Evolutionary conservation across 768 basidiomycete genomes (phyloP).

Genomic region (Phylloporus sp.): DNA sequence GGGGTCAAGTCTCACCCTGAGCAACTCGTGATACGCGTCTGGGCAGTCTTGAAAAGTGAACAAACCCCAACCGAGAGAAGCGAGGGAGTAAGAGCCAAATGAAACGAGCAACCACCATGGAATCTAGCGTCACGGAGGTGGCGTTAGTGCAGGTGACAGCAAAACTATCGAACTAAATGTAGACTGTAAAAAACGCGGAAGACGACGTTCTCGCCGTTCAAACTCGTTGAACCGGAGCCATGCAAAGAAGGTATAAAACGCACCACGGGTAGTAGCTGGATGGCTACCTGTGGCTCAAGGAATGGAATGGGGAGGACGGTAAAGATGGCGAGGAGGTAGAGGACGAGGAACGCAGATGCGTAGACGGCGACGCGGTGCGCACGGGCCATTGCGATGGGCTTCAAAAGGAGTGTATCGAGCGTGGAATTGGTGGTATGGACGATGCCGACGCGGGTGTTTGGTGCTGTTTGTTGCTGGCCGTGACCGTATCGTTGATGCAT

Average conservation of each 20-base stretch:
- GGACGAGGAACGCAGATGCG: slow-evolving; percentile 37
- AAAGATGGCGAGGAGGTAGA: slow-evolving; percentile 37
- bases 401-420: background rate
- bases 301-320: slow-evolving; percentile 13
- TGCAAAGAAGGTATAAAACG: background rate
- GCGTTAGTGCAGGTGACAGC: background rate
- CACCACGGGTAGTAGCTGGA: slow-evolving; percentile 16
- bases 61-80: slow-evolving; percentile 72
- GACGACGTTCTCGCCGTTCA: background rate
- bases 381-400: background rate
- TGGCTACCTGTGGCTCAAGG: slow-evolving; percentile 4
- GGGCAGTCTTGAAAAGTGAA: slow-evolving; percentile 74
- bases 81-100: slow-evolving; percentile 76
- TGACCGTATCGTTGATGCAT: background rate
- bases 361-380: slow-evolving; percentile 42
- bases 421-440: background rate
- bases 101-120: slow-evolving; percentile 82
- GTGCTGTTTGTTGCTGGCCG: background rate
- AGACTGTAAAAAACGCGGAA: background rate
- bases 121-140: slow-evolving; percentile 39
- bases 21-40: slow-evolving; percentile 70
- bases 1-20: slow-evolving; percentile 38
- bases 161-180: background rate
- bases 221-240: background rate
- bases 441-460: background rate